Percentiles rank a stretch among this genome's conserved stretches.
These are phyloP conservation scores for Blastocystis sp. DNA, from an alignment of 352 stramenopile genomes.

Conservation along the genomic window DNA sequence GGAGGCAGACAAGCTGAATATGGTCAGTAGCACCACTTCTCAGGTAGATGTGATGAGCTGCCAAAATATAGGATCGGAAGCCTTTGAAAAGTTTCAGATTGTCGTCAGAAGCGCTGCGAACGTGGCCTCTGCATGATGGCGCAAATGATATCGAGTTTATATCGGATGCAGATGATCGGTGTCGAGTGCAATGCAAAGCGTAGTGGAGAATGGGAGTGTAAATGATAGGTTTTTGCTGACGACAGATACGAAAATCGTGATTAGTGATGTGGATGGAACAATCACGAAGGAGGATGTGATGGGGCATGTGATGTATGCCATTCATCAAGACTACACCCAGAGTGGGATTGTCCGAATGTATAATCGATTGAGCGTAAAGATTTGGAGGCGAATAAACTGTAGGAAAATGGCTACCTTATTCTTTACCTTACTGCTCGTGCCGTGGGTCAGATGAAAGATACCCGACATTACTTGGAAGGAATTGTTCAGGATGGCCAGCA, in stretches of 20 bases:
- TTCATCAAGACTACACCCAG: conserved; percentile 59
- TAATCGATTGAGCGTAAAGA: neutral
- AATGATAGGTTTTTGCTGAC: neutral
- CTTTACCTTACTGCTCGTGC: conserved; percentile 56
- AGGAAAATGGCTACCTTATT: conserved; percentile 46
- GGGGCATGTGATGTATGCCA: conserved; percentile 60
- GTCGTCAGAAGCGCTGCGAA: conserved; percentile 4
- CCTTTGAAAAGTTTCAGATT: conserved; percentile 52
- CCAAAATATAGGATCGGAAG: neutral
- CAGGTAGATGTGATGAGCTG: neutral
- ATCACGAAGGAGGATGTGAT: conserved; percentile 58
- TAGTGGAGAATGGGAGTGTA: neutral
- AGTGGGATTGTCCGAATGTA: conserved; percentile 54
- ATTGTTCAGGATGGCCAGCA: conserved; percentile 48
- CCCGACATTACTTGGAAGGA: conserved; percentile 42
- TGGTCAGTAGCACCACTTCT: neutral
- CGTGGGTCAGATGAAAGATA: conserved; percentile 62
- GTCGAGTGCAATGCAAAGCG: neutral
- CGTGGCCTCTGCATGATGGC: conserved; percentile 7
- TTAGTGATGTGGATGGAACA: conserved; percentile 59
- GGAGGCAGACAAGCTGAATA: conserved; percentile 23
- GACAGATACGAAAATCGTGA: conserved; percentile 22
- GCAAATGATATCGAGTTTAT: conserved; percentile 29
- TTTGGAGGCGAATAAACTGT: neutral
- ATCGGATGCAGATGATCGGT: neutral